phyloP scores from a whole-genome alignment of 257 asterid genomes.

The Fraxinus americana region DNA sequence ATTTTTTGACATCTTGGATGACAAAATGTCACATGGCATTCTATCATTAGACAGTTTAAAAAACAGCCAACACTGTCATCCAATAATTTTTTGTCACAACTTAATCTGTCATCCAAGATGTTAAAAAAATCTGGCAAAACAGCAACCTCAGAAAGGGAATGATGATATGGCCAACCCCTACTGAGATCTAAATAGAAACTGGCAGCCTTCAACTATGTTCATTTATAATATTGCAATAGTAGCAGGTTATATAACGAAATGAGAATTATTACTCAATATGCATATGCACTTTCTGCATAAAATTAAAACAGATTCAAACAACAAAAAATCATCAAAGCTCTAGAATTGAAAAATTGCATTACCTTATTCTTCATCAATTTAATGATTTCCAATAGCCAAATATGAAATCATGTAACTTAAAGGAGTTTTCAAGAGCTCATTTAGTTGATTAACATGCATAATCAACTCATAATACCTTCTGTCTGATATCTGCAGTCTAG shows the following conservation, averaged over 20 bases:
- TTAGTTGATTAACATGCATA: not conserved
- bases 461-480: slow-evolving; percentile 47
- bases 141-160: not conserved
- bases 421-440: not conserved
- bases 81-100: too few species aligned
- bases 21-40: too few species aligned
- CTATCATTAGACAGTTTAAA: too few species aligned
- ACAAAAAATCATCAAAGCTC: not conserved
- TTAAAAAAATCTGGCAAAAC: too few species aligned
- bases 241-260: not conserved
- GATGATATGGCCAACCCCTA: not conserved
- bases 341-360: not conserved
- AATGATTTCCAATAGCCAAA: slow-evolving; percentile 18
- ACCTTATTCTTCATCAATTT: not conserved
- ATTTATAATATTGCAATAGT: not conserved
- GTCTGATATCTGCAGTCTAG: slow-evolving; percentile 33
- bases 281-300: not conserved
- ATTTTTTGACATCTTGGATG: too few species aligned
- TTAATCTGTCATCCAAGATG: too few species aligned
- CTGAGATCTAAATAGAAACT: not conserved
- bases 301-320: slow-evolving; percentile 14
- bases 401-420: not conserved
- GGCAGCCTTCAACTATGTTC: not conserved
- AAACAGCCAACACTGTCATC: too few species aligned
- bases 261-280: not conserved